A percentile compares a stretch with the other conserved stretches of the same genome.
These are phyloP conservation scores for Fusarium hostae DNA, from an alignment of 2,329 filamentous ascomycete genomes.

Conservation along the genomic window DNA sequence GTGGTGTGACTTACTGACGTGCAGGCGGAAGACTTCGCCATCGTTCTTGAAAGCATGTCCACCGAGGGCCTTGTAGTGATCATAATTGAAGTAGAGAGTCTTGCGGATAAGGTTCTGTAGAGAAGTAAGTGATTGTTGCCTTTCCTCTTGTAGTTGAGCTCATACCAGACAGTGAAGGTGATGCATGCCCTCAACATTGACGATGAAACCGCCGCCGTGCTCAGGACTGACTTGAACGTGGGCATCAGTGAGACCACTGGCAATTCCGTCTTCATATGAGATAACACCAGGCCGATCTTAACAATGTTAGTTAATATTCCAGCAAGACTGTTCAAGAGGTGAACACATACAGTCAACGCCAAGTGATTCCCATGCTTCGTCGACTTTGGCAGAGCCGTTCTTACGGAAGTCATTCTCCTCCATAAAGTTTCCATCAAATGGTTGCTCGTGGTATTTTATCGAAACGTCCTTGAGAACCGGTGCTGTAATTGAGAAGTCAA, in stretches of 20 bases:
- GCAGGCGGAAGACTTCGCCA: conserved; percentile 63
- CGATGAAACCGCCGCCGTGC: conserved; percentile 68
- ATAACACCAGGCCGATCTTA: conserved; percentile 61
- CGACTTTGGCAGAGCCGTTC: conserved; percentile 62
- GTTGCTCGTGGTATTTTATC: conserved; percentile 47
- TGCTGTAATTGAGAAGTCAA: conserved; percentile 37
- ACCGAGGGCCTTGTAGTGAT: conserved; percentile 63
- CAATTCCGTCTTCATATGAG: conserved; percentile 58
- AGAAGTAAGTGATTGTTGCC: neutral
- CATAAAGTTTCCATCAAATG: conserved; percentile 68
- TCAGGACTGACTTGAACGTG: conserved; percentile 66
- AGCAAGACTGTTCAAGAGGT: accelerated
- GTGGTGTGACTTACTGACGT: conserved; percentile 61
- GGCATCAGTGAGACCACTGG: conserved; percentile 61
- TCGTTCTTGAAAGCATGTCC: conserved; percentile 66
- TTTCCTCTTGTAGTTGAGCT: accelerated
- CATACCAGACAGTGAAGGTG: conserved; percentile 68
- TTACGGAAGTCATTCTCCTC: conserved; percentile 64
- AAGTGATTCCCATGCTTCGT: conserved; percentile 63
- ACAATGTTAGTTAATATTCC: neutral
- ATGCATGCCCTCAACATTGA: conserved; percentile 67
- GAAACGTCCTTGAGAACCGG: conserved; percentile 50
- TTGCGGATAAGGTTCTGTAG: conserved; percentile 67
- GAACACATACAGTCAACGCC: conserved; percentile 57
- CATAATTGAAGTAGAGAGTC: conserved; percentile 67